Percentiles rank a stretch among this genome's conserved stretches.
Evolutionary conservation across 129 eudicot genomes (phyloP).

Genomic region (Ambrosia artemisiifolia): DNA sequence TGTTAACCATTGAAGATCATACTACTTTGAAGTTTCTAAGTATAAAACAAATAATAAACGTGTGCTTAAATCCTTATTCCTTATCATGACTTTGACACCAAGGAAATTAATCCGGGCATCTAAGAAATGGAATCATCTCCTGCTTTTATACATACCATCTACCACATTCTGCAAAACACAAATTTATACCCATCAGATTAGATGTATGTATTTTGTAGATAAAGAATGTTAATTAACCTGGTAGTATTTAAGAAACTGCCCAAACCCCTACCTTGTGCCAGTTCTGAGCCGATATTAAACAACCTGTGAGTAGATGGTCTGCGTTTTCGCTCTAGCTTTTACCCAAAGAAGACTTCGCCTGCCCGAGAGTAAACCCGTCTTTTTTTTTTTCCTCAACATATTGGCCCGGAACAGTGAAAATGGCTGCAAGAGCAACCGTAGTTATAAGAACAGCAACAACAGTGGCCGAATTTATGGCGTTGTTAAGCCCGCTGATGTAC

Average conservation of each 20-base stretch:
- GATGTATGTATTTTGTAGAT: not conserved
- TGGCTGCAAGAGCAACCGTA: constrained; percentile 94
- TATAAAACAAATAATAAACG: no score
- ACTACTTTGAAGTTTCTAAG: no score
- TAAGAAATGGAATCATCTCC: constrained; percentile 25
- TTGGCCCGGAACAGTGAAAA: constrained; percentile 88
- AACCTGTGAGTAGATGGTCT: no score
- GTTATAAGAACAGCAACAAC: constrained; percentile 93
- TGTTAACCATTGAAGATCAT: no score
- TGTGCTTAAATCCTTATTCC: no score
- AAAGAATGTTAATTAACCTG: constrained; percentile 62
- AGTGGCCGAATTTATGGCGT: constrained; percentile 83
- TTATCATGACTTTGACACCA: not conserved
- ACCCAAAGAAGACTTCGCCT: no score
- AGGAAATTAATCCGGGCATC: not conserved
- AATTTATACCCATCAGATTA: not conserved
- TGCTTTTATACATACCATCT: constrained; percentile 55
- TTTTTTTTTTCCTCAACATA: constrained; percentile 45
- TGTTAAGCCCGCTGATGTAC: constrained; percentile 87
- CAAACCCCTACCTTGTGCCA: no score
- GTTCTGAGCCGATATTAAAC: no score
- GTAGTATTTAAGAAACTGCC: constrained; percentile 72
- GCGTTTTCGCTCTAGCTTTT: no score
- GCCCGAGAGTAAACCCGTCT: constrained; percentile 47
- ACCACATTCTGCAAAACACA: constrained; percentile 60